These are phyloP conservation scores for Scedosporium boydii DNA, from an alignment of 2,329 filamentous ascomycete species.

Conservation along the genomic window DNA sequence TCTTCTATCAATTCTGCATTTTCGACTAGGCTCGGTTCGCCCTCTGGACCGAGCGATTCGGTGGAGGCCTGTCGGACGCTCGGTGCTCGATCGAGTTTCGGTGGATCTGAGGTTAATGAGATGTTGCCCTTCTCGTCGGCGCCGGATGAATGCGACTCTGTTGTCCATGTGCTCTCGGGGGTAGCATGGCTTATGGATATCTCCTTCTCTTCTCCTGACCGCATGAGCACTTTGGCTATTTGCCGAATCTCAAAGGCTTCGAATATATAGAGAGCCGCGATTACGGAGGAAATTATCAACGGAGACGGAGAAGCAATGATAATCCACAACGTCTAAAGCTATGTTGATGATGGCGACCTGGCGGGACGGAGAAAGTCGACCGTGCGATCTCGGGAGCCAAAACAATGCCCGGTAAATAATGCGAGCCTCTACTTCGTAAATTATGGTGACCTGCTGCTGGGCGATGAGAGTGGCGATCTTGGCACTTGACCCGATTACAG, in stretches of 20 bases:
- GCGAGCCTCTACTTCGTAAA: no score
- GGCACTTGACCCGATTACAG: no score
- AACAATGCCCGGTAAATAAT: no score
- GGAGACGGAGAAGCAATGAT: no score
- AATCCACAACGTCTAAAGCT: no score
- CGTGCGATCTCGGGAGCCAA: no score
- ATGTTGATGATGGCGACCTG: no score
- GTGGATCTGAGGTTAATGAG: background rate
- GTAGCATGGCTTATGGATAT: background rate
- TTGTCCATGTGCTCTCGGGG: background rate
- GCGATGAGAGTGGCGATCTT: no score
- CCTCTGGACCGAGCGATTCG: background rate
- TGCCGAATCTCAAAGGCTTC: background rate
- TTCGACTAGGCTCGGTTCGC: background rate
- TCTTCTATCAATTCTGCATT: slow-evolving; percentile 3
- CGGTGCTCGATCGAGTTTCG: background rate
- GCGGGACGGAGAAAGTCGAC: no score
- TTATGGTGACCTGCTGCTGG: no score
- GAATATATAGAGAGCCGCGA: no score
- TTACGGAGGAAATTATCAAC: no score
- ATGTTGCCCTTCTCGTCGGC: background rate
- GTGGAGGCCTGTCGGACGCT: background rate
- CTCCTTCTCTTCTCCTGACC: background rate
- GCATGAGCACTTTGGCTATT: background rate
- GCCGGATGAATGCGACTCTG: background rate